phyloP scores from a whole-genome alignment of 352 stramenopile genomes.

The Globisporangium spiculum region DNA sequence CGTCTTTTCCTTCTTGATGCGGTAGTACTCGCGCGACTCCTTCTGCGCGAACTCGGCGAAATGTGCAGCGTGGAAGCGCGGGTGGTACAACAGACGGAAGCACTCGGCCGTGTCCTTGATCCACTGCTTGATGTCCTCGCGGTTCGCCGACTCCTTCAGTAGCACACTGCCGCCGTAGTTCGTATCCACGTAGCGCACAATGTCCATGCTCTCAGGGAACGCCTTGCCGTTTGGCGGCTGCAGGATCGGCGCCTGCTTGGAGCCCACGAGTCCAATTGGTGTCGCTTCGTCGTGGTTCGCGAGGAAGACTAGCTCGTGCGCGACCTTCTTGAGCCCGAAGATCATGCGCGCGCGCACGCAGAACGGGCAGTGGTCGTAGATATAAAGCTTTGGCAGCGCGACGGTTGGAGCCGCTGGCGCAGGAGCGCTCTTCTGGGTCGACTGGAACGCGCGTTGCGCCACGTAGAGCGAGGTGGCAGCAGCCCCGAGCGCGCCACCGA shows the following conservation, averaged over 20 bases:
- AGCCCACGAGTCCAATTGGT: constrained; percentile 31
- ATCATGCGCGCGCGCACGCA: constrained; percentile 46
- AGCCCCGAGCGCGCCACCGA: constrained; percentile 44
- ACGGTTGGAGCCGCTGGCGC: background rate
- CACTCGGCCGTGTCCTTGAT: constrained; percentile 41
- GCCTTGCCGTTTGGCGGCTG: constrained; percentile 24
- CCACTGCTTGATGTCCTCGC: constrained; percentile 45
- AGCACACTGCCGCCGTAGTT: constrained; percentile 29
- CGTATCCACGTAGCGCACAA: constrained; percentile 43
- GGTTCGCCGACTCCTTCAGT: constrained; percentile 30
- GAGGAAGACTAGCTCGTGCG: constrained; percentile 38
- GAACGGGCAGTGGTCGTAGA: constrained; percentile 52
- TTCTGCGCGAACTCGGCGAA: constrained; percentile 45
- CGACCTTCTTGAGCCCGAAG: constrained; percentile 40
- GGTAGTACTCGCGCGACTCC: constrained; percentile 49
- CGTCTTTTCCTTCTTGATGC: constrained; percentile 53
- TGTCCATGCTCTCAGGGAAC: constrained; percentile 42
- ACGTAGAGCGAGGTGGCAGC: constrained; percentile 31
- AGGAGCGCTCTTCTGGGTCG: background rate
- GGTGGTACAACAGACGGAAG: constrained; percentile 39
- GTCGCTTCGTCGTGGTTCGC: constrained; percentile 43
- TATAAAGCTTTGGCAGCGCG: constrained; percentile 35
- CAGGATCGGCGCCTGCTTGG: constrained; percentile 41
- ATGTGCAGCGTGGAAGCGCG: constrained; percentile 39
- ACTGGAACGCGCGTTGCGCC: constrained; percentile 19